A percentile compares a stretch with the other conserved stretches of the same genome.
phyloP scores from a whole-genome alignment of 2,329 filamentous ascomycete species.

The Teratosphaeria viscida region DNA sequence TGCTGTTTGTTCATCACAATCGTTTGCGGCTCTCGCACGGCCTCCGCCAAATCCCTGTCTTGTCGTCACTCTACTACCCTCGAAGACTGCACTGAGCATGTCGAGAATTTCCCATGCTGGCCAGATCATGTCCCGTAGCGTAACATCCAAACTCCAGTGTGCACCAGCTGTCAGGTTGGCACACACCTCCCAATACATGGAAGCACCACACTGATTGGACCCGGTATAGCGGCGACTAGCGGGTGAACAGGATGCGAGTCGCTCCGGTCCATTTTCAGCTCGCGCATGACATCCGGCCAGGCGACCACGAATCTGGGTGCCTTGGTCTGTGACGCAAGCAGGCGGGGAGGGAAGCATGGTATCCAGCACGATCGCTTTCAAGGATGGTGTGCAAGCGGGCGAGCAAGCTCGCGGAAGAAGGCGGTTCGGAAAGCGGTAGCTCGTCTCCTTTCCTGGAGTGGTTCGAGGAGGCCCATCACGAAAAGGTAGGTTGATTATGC shows the following conservation, averaged over 20 bases:
- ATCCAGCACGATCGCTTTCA: background rate
- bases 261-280: background rate
- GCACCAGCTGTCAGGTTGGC: background rate
- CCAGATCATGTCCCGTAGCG: too few species aligned
- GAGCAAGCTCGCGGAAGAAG: background rate
- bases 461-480: background rate
- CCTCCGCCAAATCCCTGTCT: too few species aligned
- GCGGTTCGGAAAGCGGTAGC: background rate
- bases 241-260: background rate
- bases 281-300: background rate
- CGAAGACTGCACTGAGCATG: too few species aligned
- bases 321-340: background rate
- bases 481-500: too few species aligned
- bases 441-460: background rate
- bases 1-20: too few species aligned
- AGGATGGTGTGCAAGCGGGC: too few species aligned
- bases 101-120: too few species aligned
- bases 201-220: background rate
- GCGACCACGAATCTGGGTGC: background rate
- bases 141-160: too few species aligned
- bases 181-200: background rate
- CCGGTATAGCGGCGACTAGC: background rate
- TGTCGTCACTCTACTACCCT: too few species aligned
- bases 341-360: background rate
- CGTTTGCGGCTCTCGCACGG: too few species aligned